These are phyloP conservation scores for Brassica napus DNA, from an alignment of 345 rosid species.

Conservation along the genomic window DNA sequence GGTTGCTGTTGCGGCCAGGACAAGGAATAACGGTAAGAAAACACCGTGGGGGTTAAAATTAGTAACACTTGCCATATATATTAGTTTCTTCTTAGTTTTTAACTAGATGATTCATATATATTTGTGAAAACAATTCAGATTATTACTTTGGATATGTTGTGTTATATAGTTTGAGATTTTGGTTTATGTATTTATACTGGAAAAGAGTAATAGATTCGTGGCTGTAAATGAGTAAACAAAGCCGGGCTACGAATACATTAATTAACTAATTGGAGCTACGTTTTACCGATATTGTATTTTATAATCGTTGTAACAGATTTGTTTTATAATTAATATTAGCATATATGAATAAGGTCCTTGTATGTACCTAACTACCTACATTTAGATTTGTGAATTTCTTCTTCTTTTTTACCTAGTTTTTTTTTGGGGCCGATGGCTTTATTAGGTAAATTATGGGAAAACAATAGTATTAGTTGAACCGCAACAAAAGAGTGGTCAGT, in stretches of 20 bases:
- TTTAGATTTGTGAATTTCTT: conserved; percentile 15
- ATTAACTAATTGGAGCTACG: conserved; percentile 27
- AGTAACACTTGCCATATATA: conserved; percentile 18
- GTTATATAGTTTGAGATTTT: background rate
- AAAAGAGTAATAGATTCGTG: conserved; percentile 4
- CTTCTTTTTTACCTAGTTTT: background rate
- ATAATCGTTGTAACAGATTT: background rate
- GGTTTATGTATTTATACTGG: conserved; percentile 23
- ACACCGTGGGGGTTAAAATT: background rate
- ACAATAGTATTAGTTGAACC: background rate
- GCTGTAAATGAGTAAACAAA: conserved; percentile 18
- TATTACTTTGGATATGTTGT: conserved; percentile 15
- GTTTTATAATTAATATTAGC: background rate
- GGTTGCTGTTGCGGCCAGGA: conserved; percentile 13
- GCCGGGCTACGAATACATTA: conserved; percentile 24
- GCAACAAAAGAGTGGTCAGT: background rate
- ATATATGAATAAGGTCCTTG: conserved; percentile 17
- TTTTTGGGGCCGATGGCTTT: background rate
- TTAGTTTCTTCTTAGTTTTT: conserved; percentile 5
- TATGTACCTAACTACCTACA: conserved; percentile 29
- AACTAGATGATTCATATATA: conserved; percentile 5
- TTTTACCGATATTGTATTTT: background rate
- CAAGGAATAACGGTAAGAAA: conserved; percentile 17
- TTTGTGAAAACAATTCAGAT: background rate
- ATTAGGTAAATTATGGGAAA: background rate